Evolutionary conservation across 73 alveolate genomes (phyloP).

Genomic region (Tetrahymena malaccensis): DNA sequence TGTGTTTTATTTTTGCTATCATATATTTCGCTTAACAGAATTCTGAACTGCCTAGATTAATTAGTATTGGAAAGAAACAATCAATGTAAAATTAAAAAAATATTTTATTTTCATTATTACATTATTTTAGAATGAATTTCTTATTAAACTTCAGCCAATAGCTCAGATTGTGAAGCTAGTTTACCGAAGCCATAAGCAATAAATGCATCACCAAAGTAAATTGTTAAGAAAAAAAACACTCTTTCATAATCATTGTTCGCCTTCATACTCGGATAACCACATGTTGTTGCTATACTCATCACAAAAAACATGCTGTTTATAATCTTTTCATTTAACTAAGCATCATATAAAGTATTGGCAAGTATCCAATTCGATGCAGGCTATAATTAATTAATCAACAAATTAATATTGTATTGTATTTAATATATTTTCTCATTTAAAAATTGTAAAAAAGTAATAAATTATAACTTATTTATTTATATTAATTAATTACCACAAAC

Average conservation of each 20-base stretch:
- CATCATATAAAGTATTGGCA: background rate
- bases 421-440: too few species aligned
- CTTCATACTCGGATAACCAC: constrained; percentile 49
- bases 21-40: background rate
- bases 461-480: too few species aligned
- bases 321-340: background rate
- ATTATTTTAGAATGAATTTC: background rate
- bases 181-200: constrained; percentile 55
- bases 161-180: background rate
- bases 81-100: background rate
- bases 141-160: background rate
- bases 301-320: constrained; percentile 29
- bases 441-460: too few species aligned
- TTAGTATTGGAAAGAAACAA: background rate
- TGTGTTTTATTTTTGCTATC: background rate
- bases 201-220: constrained; percentile 47
- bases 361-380: background rate
- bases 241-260: constrained; percentile 42
- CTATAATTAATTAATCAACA: background rate
- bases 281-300: constrained; percentile 41
- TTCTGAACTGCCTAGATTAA: background rate
- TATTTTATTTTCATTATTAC: background rate
- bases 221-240: constrained; percentile 31
- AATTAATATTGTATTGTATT: too few species aligned
- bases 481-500: background rate